Percentiles rank a stretch among this genome's conserved stretches.
Conservation (phyloP, 2,329 filamentous ascomycete species). For the Volutella citrinella region DNA sequence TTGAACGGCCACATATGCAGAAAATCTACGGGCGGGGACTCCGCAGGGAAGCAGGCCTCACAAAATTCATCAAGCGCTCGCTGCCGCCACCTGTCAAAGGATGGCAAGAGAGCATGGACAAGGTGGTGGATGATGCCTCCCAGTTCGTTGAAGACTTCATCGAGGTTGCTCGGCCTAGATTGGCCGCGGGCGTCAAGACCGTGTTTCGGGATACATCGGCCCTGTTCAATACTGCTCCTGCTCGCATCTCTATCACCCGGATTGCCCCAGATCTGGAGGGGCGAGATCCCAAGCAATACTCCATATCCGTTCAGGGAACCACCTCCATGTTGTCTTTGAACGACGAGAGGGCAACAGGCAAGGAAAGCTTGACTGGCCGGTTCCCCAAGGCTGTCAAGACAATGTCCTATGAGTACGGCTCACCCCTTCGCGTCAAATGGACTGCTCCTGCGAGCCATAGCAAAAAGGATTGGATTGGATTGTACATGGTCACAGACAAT, state of each 20-base stretch:
- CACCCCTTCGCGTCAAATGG: constrained; percentile 88
- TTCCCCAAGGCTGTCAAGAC: constrained; percentile 70
- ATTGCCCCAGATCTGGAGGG: constrained; percentile 78
- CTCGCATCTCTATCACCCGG: constrained; percentile 77
- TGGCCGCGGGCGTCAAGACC: constrained; percentile 80
- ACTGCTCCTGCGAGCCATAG: constrained; percentile 82
- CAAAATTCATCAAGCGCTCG: constrained; percentile 84
- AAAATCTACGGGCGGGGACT: constrained; percentile 88
- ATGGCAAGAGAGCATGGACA: constrained; percentile 84
- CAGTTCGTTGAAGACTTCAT: constrained; percentile 91
- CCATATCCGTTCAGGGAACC: constrained; percentile 69
- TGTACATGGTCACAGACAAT: constrained; percentile 96
- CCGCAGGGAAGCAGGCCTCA: constrained; percentile 83
- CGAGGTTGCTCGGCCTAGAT: constrained; percentile 78
- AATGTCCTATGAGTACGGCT: constrained; percentile 80
- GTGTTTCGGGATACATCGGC: constrained; percentile 86
- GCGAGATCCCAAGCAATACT: constrained; percentile 76
- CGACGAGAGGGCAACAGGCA: constrained; percentile 62
- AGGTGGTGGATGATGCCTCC: constrained; percentile 78
- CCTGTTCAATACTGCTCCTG: constrained; percentile 85
- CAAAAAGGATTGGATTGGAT: constrained; percentile 90
- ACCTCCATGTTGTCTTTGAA: constrained; percentile 46
- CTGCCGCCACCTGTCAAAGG: constrained; percentile 79
- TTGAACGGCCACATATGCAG: constrained; percentile 97
- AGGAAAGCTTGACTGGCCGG: constrained; percentile 69